Base-by-base conservation (phyloP, 768 basidiomycete genomes). In the Xanthoconium stramineum region DNA sequence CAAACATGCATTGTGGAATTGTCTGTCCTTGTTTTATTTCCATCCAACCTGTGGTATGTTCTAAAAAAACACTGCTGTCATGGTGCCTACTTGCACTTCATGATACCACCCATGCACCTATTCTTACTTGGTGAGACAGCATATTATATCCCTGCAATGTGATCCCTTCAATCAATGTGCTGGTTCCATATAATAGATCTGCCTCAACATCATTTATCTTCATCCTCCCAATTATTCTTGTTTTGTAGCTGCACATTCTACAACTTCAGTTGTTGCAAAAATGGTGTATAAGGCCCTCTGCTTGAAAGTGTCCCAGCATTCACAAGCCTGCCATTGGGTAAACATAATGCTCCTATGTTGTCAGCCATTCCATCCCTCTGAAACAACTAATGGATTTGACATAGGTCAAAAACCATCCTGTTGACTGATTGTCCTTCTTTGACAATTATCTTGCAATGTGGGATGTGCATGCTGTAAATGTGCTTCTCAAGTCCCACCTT, bases 131-230 rank as follows among this genome's bases (percentile, higher is more conserved):
- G 12, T 49, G 48, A 0, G 43, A 46, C 0, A 50, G 6, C 29
- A 47, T 29, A 20, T 49, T 49, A 19, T 53, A 58, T 0, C 57
- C 57, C 8, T 53, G 52, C 4, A n/a, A 32, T 11, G 44, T 19
- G 2, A 53, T 37, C 0, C 33, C 44, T 30, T 38, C 35, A 1
- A 53, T 11, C 1, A 46, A 9, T 9, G 36, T 46, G 38, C 17
- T 45, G 32, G 3, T 6, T 32, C 1, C n/a, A n/a, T n/a, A n/a
- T n/a, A n/a, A n/a, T n/a, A n/a, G n/a, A n/a, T n/a, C n/a, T n/a
- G n/a, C n/a, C 3, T 3, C 52, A 5, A 48, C 49, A 1, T n/a
- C 19, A n/a, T n/a, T n/a, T n/a, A 0, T 48, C 47, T 3, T 57
- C 56, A 1, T 57, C 52, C 0, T 32, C 40, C 0, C 1, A 6